Conservation (phyloP, 2,329 filamentous ascomycete species). For the Colletotrichum tropicale region DNA sequence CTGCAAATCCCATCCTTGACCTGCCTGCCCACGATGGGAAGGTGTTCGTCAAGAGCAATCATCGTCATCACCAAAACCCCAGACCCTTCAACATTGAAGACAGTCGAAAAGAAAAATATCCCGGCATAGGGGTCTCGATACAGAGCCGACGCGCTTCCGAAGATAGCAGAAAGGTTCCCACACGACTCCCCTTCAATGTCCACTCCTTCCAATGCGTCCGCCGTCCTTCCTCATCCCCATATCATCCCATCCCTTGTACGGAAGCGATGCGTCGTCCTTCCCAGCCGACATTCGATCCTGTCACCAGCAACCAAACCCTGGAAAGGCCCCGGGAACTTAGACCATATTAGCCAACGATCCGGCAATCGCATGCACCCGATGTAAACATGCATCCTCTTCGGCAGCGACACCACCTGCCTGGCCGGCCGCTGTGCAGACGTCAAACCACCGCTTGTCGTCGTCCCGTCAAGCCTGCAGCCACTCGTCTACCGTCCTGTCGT, state of each 20-base stretch:
- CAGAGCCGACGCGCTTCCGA: neutral
- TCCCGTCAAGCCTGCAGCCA: neutral
- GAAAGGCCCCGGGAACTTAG: neutral
- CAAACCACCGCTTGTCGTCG: neutral
- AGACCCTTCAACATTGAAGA: constrained; percentile 12
- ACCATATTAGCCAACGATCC: neutral
- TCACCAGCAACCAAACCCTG: neutral
- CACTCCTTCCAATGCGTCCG: neutral
- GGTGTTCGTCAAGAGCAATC: neutral
- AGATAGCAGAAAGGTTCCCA: neutral
- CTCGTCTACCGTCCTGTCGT: neutral
- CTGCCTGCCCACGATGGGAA: neutral
- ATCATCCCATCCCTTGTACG: neutral
- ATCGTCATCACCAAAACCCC: neutral
- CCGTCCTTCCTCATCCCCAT: neutral
- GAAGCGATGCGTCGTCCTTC: neutral
- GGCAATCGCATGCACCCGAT: constrained; percentile 9
- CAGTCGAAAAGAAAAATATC: neutral
- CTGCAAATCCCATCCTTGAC: neutral
- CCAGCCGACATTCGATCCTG: neutral
- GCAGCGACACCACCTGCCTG: neutral
- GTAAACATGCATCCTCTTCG: neutral
- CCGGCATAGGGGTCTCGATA: neutral
- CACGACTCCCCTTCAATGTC: neutral
- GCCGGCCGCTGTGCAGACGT: neutral